Percentiles rank a stretch among this genome's conserved stretches.
phyloP scores from a whole-genome alignment of 371 early-diverging fungal genomes.

The Apophysomyces elegans region DNA sequence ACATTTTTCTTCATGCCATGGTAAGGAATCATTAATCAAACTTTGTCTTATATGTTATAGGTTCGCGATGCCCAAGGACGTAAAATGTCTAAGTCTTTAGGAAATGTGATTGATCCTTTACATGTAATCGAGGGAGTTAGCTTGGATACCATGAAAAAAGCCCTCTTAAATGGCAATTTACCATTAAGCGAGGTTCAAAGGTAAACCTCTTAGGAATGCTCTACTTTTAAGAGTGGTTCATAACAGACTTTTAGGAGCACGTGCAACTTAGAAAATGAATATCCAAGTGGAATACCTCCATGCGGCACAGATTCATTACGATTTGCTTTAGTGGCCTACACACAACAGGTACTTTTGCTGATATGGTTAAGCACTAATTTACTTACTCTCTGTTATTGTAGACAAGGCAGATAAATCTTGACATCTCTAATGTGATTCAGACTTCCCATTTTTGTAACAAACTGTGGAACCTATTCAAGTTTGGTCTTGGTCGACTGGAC shows the following conservation, averaged over 20 bases:
- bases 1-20: conserved; percentile 81
- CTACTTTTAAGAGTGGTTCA: neutral
- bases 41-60: conserved; percentile 28
- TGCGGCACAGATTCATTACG: conserved; percentile 98
- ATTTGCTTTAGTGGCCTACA: conserved; percentile 88
- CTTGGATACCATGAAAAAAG: conserved; percentile 68
- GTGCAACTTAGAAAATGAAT: conserved; percentile 79
- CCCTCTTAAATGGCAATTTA: conserved; percentile 79
- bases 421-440: conserved; percentile 91
- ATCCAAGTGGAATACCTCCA: conserved; percentile 92
- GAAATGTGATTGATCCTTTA: conserved; percentile 98
- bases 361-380: neutral
- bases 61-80: conserved; percentile 96
- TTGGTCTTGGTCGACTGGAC: conserved; percentile 63
- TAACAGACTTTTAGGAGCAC: conserved; percentile 46
- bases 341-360: conserved; percentile 63
- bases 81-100: conserved; percentile 98
- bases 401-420: conserved; percentile 95
- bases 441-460: conserved; percentile 98
- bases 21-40: conserved; percentile 34
- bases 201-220: conserved; percentile 28
- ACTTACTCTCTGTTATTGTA: conserved; percentile 15
- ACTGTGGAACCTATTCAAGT: conserved; percentile 95
- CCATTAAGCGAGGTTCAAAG: conserved; percentile 79
- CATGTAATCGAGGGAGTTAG: conserved; percentile 93